Percentiles rank a stretch among this genome's conserved stretches.
These are phyloP conservation scores for Stevia rebaudiana DNA, from an alignment of 140 eudicot genomes.

Conservation along the genomic window DNA sequence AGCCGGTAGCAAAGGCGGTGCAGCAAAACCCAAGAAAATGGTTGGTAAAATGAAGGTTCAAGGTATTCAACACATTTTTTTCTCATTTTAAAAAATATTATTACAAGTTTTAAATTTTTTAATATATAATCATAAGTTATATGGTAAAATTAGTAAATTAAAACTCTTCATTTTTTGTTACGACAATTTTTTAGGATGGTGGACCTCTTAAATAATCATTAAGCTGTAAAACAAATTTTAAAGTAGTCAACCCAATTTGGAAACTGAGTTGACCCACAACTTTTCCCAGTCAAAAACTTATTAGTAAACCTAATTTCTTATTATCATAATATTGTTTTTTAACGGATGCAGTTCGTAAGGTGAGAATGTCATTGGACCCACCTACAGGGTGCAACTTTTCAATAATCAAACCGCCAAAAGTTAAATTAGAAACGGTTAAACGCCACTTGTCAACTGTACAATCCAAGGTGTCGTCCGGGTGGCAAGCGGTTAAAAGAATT, in stretches of 20 bases:
- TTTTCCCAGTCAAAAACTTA: too few species aligned
- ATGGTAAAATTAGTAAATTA: neutral
- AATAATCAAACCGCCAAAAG: constrained; percentile 47
- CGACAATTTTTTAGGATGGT: neutral
- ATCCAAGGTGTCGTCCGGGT: constrained; percentile 55
- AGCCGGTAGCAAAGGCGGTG: constrained; percentile 45
- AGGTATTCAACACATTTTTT: constrained; percentile 40
- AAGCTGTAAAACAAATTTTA: neutral
- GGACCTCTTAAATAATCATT: neutral
- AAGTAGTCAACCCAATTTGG: neutral
- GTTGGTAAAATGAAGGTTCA: constrained; percentile 91
- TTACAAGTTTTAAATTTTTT: neutral
- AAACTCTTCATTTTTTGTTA: neutral
- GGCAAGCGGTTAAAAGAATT: constrained; percentile 58
- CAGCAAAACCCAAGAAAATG: constrained; percentile 71
- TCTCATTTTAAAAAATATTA: neutral
- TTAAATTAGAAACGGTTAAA: constrained; percentile 46
- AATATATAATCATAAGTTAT: neutral
- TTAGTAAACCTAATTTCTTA: neutral
- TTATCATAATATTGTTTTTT: neutral
- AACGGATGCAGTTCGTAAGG: constrained; percentile 66
- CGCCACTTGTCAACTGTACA: constrained; percentile 33
- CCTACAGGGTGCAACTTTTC: constrained; percentile 75
- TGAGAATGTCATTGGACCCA: constrained; percentile 67
- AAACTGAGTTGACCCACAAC: neutral